Base-by-base conservation (phyloP, 2,329 filamentous ascomycete genomes). In the Epichloe festucae region DNA sequence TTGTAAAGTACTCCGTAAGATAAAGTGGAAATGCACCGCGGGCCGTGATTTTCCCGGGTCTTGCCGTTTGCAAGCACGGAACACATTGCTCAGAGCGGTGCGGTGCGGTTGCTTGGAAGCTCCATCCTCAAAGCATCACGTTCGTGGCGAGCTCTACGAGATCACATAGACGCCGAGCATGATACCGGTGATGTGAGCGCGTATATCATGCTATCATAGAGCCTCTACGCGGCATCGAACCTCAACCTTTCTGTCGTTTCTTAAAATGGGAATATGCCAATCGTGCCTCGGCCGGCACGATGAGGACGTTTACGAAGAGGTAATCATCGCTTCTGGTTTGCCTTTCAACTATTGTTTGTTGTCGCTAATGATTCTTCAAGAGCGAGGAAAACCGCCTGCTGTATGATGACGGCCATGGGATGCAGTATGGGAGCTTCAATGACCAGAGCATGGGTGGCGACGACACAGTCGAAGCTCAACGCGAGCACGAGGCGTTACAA, bases 401-500 rank as follows among this genome's bases (percentile, higher is more conserved):
- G 27, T 81, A 81, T 62, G 79, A 82, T 56, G 81, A 84, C 52
- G 70, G 75, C 38, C 77, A 77, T 59, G 71, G 70, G 52, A 69
- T 77, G 58, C 74, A 81, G 52, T 84, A 84, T 55, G 79, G 79
- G 46, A 82, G 78, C 63, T 83, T 84, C 57, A 74, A 73, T 52
- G 78, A 84, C 42, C 71, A 76, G 51, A 71, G 72, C 40, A 60
- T 78, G 56, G 74, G 72, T 51, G 68, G 71, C 48, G 77, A 79
- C 60, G 79, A 83, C 58, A 77, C 78, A 10, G 70, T 79, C 54
- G 81, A 84, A 63, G 74, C 75, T 27, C 79, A 82, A 64, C 73
- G 79, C 55, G 81, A 84, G 65, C 78, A 74, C 45, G 81, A 84
- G 64, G 80, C 81, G 52, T 65, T 84, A 49, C 79, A 83, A 63